Base-by-base conservation (phyloP, 2,329 filamentous ascomycete species). In the Neophaeococcomyces aloes region DNA sequence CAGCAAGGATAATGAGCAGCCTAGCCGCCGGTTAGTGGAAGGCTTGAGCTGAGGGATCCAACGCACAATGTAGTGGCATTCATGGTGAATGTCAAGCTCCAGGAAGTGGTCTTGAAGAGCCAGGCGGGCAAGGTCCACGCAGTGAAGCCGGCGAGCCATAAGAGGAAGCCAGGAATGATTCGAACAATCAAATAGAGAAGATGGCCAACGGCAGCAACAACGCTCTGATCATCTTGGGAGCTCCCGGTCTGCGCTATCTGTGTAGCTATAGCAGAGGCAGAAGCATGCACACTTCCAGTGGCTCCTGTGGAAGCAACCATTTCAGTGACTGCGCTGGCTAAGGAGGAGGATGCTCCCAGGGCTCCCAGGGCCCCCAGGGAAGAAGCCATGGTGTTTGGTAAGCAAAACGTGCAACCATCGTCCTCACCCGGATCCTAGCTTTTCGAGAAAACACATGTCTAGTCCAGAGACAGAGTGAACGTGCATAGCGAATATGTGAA, bases 1-100 rank as follows among this genome's bases (percentile, higher is more conserved):
- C 67, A 44, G 77, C 79, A 29, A 81, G 71, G 46, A 86, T 58
- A 45, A 96, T 86, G 53, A 96, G 67, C 62, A 93, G 78, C 37
- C 81, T 83, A 48, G 13, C 13, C 14, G 11, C 3, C 23, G 23
- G 23, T 41, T n/a, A 33, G 29, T 21, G 15, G 13, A 4, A 7
- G 10, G 3, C 29, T 17, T 15, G 21, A 21, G 11, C n/a, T 2
- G 15, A 10, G n/a, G 7, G 6, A 11, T 6, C 13, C 30, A 18
- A 57, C 79, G 60, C 78, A 93, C 79, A 98, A 65, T 14, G 91
- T 98, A 15, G 89, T 96, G 55, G 91, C 89, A 61, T 96, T 96
- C 88, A 98, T 93, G 8, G 91, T 98, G 59, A 98, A 86, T 0
- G 91, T 98, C 69, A 94, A 70, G 63, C 85, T 95, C 51, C 86